These are phyloP conservation scores for Rhododendron mucronatum DNA, from an alignment of 148 eudicot species.

Conservation along the genomic window DNA sequence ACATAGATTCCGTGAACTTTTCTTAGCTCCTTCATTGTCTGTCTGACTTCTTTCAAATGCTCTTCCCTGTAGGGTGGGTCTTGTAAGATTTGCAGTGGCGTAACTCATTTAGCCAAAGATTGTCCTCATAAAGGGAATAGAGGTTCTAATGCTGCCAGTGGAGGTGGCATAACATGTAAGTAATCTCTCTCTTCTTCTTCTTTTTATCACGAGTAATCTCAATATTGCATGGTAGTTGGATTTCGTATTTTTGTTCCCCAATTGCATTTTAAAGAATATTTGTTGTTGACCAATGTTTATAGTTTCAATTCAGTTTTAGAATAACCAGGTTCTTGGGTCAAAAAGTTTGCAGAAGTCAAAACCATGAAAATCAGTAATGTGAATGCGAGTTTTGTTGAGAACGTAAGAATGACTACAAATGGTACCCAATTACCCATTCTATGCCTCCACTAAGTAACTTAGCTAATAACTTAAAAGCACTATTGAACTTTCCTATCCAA, in stretches of 20 bases:
- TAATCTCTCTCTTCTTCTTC: neutral
- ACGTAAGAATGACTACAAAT: neutral
- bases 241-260: neutral
- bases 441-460: neutral
- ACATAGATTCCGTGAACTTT: neutral
- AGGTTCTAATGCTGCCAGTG: slow-evolving; percentile 22
- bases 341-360: neutral
- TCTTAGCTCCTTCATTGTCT: neutral
- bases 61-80: slow-evolving; percentile 62
- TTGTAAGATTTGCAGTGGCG: slow-evolving; percentile 82
- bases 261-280: neutral
- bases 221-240: neutral
- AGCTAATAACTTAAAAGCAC: neutral
- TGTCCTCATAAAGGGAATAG: slow-evolving; percentile 64
- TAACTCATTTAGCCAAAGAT: slow-evolving; percentile 85
- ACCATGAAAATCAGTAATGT: neutral
- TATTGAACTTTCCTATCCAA: neutral
- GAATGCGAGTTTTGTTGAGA: neutral
- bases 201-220: neutral
- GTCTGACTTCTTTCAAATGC: slow-evolving; percentile 7
- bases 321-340: neutral
- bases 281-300: neutral
- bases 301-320: neutral
- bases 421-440: neutral
- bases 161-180: slow-evolving; percentile 41